Evolutionary conservation across 805 yeast species (phyloP).

Genomic region (Torulaspora indica): DNA sequence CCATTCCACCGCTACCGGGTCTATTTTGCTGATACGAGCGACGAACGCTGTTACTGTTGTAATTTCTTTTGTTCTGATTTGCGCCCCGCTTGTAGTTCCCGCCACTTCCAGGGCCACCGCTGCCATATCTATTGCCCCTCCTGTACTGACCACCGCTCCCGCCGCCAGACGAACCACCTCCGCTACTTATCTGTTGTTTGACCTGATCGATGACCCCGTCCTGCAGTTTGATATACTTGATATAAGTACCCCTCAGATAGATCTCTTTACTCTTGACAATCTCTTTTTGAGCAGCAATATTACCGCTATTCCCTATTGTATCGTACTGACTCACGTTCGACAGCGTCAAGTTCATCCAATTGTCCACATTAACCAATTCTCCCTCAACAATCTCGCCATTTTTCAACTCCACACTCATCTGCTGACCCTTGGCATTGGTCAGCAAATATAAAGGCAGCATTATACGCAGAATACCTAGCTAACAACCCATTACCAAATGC

Average conservation of each 20-base stretch:
- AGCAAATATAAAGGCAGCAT: conserved; percentile 86
- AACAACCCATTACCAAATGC: background rate
- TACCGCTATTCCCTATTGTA: conserved; percentile 11
- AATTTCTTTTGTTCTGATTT: conserved; percentile 34
- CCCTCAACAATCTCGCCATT: conserved; percentile 89
- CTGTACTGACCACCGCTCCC: conserved; percentile 35
- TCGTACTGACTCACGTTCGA: conserved; percentile 52
- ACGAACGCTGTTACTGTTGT: conserved; percentile 11
- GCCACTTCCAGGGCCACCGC: conserved; percentile 34
- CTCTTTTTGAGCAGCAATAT: conserved; percentile 40
- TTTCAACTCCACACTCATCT: conserved; percentile 83
- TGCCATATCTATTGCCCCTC: conserved; percentile 13
- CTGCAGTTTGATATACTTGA: conserved; percentile 70
- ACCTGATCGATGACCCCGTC: conserved; percentile 73
- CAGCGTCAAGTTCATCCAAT: conserved; percentile 92
- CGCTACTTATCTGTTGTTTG: conserved; percentile 56
- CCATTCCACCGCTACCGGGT: conserved; percentile 26
- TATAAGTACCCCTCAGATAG: conserved; percentile 81
- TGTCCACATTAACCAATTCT: conserved; percentile 75
- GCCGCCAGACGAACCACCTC: conserved; percentile 39
- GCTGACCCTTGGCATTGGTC: conserved; percentile 86
- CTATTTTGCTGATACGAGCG: conserved; percentile 14
- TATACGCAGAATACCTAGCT: background rate
- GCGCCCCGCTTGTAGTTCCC: conserved; percentile 33
- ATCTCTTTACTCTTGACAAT: conserved; percentile 64